Evolutionary conservation across 2,329 filamentous ascomycete genomes (phyloP), one percentile per base, ranked within the genome.

Genomic region (Plectosphaerella plurivora): DNA sequence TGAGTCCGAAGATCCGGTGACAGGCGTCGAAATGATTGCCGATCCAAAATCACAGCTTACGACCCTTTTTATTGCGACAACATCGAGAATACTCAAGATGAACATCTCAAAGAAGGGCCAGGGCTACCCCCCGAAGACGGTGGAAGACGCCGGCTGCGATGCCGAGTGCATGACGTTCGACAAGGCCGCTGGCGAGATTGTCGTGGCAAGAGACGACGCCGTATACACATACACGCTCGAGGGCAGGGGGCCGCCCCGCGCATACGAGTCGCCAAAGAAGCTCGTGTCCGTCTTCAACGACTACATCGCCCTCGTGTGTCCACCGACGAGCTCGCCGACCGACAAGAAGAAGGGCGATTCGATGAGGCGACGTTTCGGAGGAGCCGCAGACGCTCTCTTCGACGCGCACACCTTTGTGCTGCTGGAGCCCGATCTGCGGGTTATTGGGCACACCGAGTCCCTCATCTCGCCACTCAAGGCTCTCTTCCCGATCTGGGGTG

Each of bases 131-230:
- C 88, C 93, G 4, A 88, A 92, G 59, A 89, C 90, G 0, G 78
- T 97, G 16, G 94, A 97, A 65, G 92, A 97, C 64, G 79, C 83
- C 16, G 94, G 94, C 2, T 97, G 93, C 64, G 92, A 83, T 11
- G 84, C 96, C n/a, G 92, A 91, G 1, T 99, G 95, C 68, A 96
- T 99, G 90, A 89, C 91, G 0, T 78, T 93, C 12, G 91, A 97
- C 67, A 83, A 81, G 55, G 79, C 82, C 56, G 88, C 85, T 0
- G 90, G 88, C 5, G 90, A 97, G 58, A 86, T 99, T 18, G 82
- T 99, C 3, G 87, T 99, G n/a, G 94, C 88, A 1, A 79, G 94
- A 55, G 91, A 97, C 60, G 95, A 99, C 78, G 94, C 93, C 8
- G 88, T 99, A 51, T 97, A 97, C 71, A 92, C 90, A 54, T 99